phyloP scores from a whole-genome alignment of 441 rosid species.

The Rhodomyrtus psidioides region DNA sequence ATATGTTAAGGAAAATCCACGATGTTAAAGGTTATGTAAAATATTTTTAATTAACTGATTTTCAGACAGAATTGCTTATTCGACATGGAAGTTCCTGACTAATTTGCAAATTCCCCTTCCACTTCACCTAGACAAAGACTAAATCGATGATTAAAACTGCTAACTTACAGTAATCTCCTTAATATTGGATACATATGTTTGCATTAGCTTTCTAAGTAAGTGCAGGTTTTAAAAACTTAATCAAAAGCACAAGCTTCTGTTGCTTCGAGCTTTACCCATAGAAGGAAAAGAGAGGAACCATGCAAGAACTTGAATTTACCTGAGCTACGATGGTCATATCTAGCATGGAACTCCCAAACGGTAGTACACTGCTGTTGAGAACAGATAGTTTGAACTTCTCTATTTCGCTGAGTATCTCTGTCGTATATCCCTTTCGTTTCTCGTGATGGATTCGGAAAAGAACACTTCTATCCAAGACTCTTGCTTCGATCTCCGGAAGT shows the following conservation, averaged over 20 bases:
- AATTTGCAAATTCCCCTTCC: not conserved
- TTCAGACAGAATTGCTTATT: not conserved
- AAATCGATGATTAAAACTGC: not conserved
- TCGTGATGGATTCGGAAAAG: constrained; percentile 65
- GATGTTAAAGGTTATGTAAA: not conserved
- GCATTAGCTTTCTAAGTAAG: not conserved
- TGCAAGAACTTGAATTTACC: constrained; percentile 28
- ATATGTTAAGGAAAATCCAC: not conserved
- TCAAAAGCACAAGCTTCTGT: not conserved
- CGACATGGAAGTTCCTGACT: not conserved
- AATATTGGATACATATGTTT: not conserved
- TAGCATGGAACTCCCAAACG: constrained; percentile 61
- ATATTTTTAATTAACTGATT: not conserved
- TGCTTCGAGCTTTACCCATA: not conserved
- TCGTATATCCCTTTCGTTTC: constrained; percentile 34
- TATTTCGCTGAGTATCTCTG: constrained; percentile 41
- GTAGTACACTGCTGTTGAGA: constrained; percentile 44
- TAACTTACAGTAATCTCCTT: not conserved
- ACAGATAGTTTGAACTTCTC: constrained; percentile 49
- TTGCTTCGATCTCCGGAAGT: constrained; percentile 77
- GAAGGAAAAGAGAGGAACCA: not conserved
- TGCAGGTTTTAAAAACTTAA: not conserved
- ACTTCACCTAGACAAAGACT: not conserved
- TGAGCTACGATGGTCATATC: constrained; percentile 61
- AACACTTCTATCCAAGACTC: constrained; percentile 48